Conservation (phyloP, 139 green algal genomes). For the Deuterostichococcus epilithicus region DNA sequence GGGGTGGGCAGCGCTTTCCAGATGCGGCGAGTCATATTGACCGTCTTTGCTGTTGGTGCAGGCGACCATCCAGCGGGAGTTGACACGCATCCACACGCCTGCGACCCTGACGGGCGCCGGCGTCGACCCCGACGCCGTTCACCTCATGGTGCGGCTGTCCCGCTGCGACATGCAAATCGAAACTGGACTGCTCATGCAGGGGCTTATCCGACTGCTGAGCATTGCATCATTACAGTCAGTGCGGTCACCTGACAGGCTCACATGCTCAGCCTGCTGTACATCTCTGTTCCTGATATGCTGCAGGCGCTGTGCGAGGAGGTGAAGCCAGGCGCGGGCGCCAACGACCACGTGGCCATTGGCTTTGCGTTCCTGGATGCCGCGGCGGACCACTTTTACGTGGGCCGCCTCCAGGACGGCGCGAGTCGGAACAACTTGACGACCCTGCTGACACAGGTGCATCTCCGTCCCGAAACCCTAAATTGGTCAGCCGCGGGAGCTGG, state of each 20-base stretch:
- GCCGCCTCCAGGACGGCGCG: slow-evolving; percentile 30
- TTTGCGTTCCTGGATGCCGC: slow-evolving; percentile 53
- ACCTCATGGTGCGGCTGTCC: slow-evolving; percentile 24
- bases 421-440: slow-evolving; percentile 30
- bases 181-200: no score
- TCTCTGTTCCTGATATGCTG: no score
- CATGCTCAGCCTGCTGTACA: no score
- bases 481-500: no score
- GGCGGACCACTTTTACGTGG: slow-evolving; percentile 39
- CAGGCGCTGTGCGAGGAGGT: slow-evolving; percentile 8
- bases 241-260: no score
- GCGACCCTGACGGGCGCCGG: slow-evolving; percentile 24
- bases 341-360: slow-evolving; percentile 8
- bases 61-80: slow-evolving; percentile 30
- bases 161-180: no score
- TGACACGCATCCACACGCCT: slow-evolving; percentile 33
- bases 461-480: no score
- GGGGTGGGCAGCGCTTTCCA: no score
- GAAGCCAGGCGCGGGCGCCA: not conserved
- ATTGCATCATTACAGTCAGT: no score
- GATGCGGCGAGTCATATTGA: no score
- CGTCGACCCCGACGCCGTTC: slow-evolving; percentile 21
- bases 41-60: not conserved
- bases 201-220: no score
- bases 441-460: slow-evolving; percentile 38